These are phyloP conservation scores for Stachybotrys elegans DNA, from an alignment of 2,329 filamentous ascomycete species.

Conservation along the genomic window DNA sequence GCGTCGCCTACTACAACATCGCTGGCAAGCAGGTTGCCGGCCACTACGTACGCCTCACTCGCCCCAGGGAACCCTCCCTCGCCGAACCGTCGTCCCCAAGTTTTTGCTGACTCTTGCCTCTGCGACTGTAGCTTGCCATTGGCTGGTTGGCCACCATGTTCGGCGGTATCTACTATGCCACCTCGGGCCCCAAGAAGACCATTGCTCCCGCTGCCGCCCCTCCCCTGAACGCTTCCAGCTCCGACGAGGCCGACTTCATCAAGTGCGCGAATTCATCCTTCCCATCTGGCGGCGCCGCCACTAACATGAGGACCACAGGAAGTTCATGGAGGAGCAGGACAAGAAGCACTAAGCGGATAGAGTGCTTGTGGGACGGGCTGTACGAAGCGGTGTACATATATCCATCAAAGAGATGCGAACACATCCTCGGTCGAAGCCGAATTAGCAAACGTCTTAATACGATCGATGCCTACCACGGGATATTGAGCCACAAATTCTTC, in stretches of 20 bases:
- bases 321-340: slow-evolving; percentile 35
- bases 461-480: no score
- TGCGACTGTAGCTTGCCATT: slow-evolving; percentile 47
- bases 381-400: slow-evolving; percentile 30
- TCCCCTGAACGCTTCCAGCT: slow-evolving; percentile 57
- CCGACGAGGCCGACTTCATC: slow-evolving; percentile 61
- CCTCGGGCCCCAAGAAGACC: slow-evolving; percentile 38
- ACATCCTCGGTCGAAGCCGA: no score
- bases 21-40: slow-evolving; percentile 56
- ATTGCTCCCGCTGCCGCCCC: slow-evolving; percentile 41
- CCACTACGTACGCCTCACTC: slow-evolving; percentile 50
- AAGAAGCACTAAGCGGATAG: slow-evolving; percentile 31
- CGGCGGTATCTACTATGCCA: slow-evolving; percentile 39
- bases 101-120: slow-evolving; percentile 20
- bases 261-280: slow-evolving; percentile 43
- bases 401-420: slow-evolving; percentile 17
- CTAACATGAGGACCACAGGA: slow-evolving; percentile 25
- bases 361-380: slow-evolving; percentile 14
- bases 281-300: slow-evolving; percentile 1
- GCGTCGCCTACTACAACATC: slow-evolving; percentile 44
- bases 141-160: slow-evolving; percentile 48
- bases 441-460: no score
- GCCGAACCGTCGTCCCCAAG: slow-evolving; percentile 1
- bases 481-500: no score
- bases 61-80: slow-evolving; percentile 11